Conservation (phyloP, 1,284 basidiomycete species). For the Ganoderma boninense region DNA sequence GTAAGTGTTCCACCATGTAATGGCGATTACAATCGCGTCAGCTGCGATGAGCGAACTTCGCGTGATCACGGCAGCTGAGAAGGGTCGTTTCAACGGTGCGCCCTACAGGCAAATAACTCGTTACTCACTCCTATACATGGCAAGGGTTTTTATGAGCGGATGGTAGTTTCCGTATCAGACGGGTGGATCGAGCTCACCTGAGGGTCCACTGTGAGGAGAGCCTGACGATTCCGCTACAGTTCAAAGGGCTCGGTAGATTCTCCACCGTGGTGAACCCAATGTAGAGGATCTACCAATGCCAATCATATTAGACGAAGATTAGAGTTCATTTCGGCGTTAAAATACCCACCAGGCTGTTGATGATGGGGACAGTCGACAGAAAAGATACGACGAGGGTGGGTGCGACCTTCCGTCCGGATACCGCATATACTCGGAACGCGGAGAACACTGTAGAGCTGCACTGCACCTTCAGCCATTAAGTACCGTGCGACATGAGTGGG, state of each 20-base stretch:
- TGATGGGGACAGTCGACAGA: neutral
- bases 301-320: neutral
- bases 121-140: neutral
- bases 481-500: neutral
- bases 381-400: neutral
- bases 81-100: neutral
- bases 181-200: neutral
- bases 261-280: neutral
- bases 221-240: neutral
- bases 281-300: neutral
- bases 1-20: slow-evolving; percentile 3
- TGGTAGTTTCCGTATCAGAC: no score
- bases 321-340: no score
- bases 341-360: neutral
- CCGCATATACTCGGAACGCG: neutral
- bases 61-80: neutral
- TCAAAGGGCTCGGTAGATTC: neutral
- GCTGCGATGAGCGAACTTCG: neutral
- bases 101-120: neutral
- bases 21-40: neutral
- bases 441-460: slow-evolving; percentile 1
- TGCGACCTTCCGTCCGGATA: neutral
- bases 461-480: neutral
- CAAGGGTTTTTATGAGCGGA: no score
- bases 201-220: neutral